Evolutionary conservation across 2,329 filamentous ascomycete species (phyloP).

Genomic region (Didymella segeticola): DNA sequence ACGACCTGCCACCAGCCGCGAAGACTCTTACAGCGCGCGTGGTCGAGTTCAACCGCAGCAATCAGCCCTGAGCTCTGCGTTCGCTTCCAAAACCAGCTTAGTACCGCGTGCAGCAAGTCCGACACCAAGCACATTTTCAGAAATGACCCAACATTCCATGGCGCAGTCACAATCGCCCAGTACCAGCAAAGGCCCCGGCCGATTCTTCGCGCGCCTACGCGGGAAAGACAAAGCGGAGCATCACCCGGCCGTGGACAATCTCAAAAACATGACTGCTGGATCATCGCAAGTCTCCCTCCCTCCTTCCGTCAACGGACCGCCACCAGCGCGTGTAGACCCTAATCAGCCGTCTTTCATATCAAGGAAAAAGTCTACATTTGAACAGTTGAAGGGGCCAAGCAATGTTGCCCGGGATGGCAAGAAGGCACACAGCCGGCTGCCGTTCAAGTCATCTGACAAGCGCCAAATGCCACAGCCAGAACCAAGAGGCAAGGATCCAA

Average conservation of each 20-base stretch:
- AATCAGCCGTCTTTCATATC: slow-evolving; percentile 32
- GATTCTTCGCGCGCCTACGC: slow-evolving; percentile 61
- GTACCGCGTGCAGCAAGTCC: slow-evolving; percentile 77
- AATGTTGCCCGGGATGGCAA: slow-evolving; percentile 30
- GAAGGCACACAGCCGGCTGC: slow-evolving; percentile 50
- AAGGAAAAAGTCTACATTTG: slow-evolving; percentile 34
- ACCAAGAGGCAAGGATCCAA: slow-evolving; percentile 53
- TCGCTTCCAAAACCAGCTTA: slow-evolving; percentile 58
- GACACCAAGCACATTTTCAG: slow-evolving; percentile 75
- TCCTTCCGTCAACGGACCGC: slow-evolving; percentile 39
- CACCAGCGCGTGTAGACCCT: slow-evolving; percentile 38
- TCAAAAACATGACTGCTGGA: slow-evolving; percentile 47
- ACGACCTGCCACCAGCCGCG: slow-evolving; percentile 76
- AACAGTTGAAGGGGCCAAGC: slow-evolving; percentile 31
- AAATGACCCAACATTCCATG: slow-evolving; percentile 55
- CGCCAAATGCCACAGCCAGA: slow-evolving; percentile 35
- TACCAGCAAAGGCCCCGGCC: slow-evolving; percentile 56
- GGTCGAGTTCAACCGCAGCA: slow-evolving; percentile 55
- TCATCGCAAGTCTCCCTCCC: slow-evolving; percentile 52
- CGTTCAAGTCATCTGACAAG: slow-evolving; percentile 58
- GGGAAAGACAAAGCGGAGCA: slow-evolving; percentile 58
- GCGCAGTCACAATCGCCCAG: slow-evolving; percentile 64
- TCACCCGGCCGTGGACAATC: slow-evolving; percentile 42
- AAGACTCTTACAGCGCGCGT: slow-evolving; percentile 67
- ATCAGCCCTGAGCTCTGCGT: slow-evolving; percentile 53